These are phyloP conservation scores for Paralagenidium karlingii DNA, from an alignment of 352 stramenopile species.

Conservation along the genomic window DNA sequence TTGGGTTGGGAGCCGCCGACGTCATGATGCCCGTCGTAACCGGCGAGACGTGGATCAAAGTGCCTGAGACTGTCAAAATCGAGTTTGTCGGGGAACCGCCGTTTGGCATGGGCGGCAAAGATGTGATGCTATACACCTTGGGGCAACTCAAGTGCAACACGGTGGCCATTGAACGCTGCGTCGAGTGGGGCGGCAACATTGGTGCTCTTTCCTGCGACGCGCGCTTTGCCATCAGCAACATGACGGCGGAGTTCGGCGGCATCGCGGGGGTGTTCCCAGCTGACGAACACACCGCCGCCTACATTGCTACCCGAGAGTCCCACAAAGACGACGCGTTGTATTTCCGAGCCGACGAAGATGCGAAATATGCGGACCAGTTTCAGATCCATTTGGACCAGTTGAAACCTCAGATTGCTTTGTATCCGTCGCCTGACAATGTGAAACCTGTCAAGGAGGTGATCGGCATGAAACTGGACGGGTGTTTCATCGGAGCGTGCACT, in stretches of 20 bases:
- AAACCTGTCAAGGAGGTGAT: conserved; percentile 47
- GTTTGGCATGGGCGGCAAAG: conserved; percentile 69
- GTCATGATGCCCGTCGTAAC: conserved; percentile 80
- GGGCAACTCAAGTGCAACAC: conserved; percentile 81
- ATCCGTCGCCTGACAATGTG: conserved; percentile 72
- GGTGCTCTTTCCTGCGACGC: conserved; percentile 59
- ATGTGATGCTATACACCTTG: conserved; percentile 80
- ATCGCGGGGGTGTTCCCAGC: conserved; percentile 76
- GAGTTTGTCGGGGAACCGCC: conserved; percentile 60
- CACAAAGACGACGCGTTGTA: conserved; percentile 75
- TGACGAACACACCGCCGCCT: conserved; percentile 61
- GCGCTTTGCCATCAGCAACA: conserved; percentile 78
- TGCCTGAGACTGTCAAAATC: conserved; percentile 77
- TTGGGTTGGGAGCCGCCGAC: conserved; percentile 59
- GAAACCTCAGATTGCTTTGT: conserved; percentile 61
- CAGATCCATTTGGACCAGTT: conserved; percentile 61
- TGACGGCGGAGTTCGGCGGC: conserved; percentile 75
- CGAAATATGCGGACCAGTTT: conserved; percentile 59
- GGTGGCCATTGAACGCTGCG: conserved; percentile 58
- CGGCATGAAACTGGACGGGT: conserved; percentile 72
- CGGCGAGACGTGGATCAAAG: conserved; percentile 81
- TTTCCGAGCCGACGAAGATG: conserved; percentile 66
- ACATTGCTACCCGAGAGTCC: conserved; percentile 54
- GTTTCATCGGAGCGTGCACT: conserved; percentile 77
- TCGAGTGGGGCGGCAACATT: conserved; percentile 78